Evolutionary conservation across 2,329 filamentous ascomycete species (phyloP).

Genomic region (Dactylonectria estremocensis): DNA sequence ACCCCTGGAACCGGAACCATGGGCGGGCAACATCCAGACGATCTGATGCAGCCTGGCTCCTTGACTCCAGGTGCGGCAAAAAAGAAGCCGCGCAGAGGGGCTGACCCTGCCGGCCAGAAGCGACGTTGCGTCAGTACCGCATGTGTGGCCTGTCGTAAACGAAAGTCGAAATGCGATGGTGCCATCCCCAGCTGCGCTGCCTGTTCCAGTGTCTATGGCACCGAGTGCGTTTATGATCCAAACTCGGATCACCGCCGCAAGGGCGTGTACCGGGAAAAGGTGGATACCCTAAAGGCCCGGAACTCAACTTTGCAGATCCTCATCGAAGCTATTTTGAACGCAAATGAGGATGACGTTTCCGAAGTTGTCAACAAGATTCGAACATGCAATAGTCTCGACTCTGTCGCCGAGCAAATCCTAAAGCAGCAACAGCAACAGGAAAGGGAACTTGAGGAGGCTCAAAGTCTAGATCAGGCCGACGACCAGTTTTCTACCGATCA

Average conservation of each 20-base stretch:
- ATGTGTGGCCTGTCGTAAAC: slow-evolving; percentile 83
- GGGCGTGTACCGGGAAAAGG: slow-evolving; percentile 95
- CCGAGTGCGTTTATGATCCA: slow-evolving; percentile 93
- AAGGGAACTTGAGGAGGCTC: slow-evolving; percentile 58
- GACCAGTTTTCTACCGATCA: slow-evolving; percentile 59
- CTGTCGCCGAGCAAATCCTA: slow-evolving; percentile 68
- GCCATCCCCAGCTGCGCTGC: slow-evolving; percentile 93
- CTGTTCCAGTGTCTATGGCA: slow-evolving; percentile 94
- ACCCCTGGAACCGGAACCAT: slow-evolving; percentile 32
- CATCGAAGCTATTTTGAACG: slow-evolving; percentile 93
- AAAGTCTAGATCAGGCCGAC: slow-evolving; percentile 57
- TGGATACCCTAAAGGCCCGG: slow-evolving; percentile 88
- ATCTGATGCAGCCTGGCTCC: slow-evolving; percentile 31
- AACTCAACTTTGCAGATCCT: slow-evolving; percentile 93
- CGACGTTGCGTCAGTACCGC: slow-evolving; percentile 88
- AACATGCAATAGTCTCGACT: slow-evolving; percentile 80
- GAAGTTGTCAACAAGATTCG: slow-evolving; percentile 89
- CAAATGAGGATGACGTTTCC: slow-evolving; percentile 87
- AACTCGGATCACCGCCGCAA: slow-evolving; percentile 97
- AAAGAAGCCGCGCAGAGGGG: slow-evolving; percentile 67
- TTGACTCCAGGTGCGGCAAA: slow-evolving; percentile 46
- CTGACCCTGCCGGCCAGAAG: slow-evolving; percentile 70
- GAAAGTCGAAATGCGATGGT: slow-evolving; percentile 93
- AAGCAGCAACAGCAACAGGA: slow-evolving; percentile 57
- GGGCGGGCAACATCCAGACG: slow-evolving; percentile 37